Percentiles rank a stretch among this genome's conserved stretches.
Conservation (phyloP, 139 green algal genomes). For the Astrephomene gubernaculifera region DNA sequence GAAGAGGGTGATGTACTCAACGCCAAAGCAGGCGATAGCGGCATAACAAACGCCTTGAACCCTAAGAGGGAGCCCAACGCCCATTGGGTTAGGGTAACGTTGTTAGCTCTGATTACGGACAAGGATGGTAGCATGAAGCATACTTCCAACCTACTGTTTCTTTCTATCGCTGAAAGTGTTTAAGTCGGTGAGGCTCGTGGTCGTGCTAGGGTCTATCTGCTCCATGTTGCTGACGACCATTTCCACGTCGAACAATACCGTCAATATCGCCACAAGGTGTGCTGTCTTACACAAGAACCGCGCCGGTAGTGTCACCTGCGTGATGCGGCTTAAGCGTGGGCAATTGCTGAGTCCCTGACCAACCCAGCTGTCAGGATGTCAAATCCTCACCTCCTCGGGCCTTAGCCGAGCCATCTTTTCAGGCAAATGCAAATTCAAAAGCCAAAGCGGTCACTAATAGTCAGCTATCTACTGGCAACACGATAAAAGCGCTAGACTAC, state of each 20-base stretch:
- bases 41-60: constrained; percentile 52
- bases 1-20: constrained; percentile 68
- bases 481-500: too few relatives aligned
- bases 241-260: constrained; percentile 59
- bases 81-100: too few relatives aligned
- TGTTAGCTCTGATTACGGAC: too few relatives aligned
- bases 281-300: constrained; percentile 56
- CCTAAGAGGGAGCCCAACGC: too few relatives aligned
- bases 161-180: constrained; percentile 17
- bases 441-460: too few relatives aligned
- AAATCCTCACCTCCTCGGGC: constrained; percentile 10
- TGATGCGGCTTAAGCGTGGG: too few relatives aligned
- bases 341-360: too few relatives aligned
- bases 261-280: constrained; percentile 60
- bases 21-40: constrained; percentile 60
- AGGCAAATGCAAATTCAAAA: too few relatives aligned
- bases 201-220: constrained; percentile 2
- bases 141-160: constrained; percentile 39
- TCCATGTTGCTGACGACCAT: constrained; percentile 18
- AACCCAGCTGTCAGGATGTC: neutral
- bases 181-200: neutral
- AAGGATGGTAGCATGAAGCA: too few relatives aligned
- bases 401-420: constrained; percentile 8
- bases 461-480: too few relatives aligned
- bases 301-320: constrained; percentile 60